phyloP scores from a whole-genome alignment of 176 grass and related monocot species.

The Saccharum spontaneum region DNA sequence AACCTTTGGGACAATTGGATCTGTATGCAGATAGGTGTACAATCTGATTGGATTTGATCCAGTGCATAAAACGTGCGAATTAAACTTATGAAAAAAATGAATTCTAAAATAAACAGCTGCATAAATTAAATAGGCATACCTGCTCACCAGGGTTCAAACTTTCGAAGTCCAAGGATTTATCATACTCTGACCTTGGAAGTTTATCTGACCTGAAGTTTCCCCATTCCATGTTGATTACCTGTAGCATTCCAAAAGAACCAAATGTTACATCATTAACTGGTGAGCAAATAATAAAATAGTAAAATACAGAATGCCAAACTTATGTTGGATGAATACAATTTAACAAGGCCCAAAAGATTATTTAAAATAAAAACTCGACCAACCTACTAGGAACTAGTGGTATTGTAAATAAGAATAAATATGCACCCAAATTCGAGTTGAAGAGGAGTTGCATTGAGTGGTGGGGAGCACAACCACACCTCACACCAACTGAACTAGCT shows the following conservation, averaged over 20 bases:
- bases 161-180: constrained; percentile 69
- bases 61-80: background rate
- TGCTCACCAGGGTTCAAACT: constrained; percentile 89
- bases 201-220: constrained; percentile 80
- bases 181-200: constrained; percentile 75
- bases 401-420: background rate
- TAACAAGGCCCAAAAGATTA: constrained; percentile 9
- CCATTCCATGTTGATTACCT: constrained; percentile 98
- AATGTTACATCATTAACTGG: constrained; percentile 8
- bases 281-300: constrained; percentile 14
- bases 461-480: background rate
- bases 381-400: background rate
- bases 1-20: background rate
- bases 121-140: constrained; percentile 37
- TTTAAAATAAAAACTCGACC: constrained; percentile 2
- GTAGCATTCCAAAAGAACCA: constrained; percentile 32
- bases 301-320: constrained; percentile 13
- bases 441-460: background rate
- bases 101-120: background rate
- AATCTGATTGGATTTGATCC: background rate
- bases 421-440: background rate
- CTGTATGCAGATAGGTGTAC: background rate
- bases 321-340: background rate
- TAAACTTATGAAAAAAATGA: background rate
- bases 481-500: background rate